These are phyloP conservation scores for Phycomyces blakesleeanus DNA, from an alignment of 192 early-diverging fungal genomes.

Conservation along the genomic window DNA sequence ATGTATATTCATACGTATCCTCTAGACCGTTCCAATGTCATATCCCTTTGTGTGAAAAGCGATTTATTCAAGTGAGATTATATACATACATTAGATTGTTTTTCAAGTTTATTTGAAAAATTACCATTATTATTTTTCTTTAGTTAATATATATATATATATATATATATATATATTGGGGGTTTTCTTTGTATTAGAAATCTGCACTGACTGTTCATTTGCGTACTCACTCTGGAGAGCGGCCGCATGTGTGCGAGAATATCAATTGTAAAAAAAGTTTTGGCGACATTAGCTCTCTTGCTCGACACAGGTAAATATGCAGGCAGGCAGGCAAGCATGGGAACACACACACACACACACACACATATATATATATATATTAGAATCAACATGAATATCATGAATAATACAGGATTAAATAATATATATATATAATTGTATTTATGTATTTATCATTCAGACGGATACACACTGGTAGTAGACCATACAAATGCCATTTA, in stretches of 20 bases:
- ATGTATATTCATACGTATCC: not conserved
- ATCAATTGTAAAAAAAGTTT: conserved; percentile 69
- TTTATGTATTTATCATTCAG: too few relatives aligned
- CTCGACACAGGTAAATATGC: conserved; percentile 56
- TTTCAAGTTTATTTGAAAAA: not conserved
- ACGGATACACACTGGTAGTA: conserved; percentile 67
- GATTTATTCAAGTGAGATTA: conserved; percentile 57
- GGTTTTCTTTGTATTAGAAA: conserved; percentile 37
- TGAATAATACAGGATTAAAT: too few relatives aligned
- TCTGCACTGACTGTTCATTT: conserved; percentile 76
- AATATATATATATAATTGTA: too few relatives aligned
- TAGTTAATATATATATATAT: too few relatives aligned
- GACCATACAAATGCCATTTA: conserved; percentile 54
- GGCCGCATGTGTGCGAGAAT: conserved; percentile 64
- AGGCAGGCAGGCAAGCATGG: conserved; percentile 8
- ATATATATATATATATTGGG: too few relatives aligned
- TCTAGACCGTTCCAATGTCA: conserved; percentile 59
- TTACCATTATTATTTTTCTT: not conserved
- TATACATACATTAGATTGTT: too few relatives aligned
- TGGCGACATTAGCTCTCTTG: conserved; percentile 71
- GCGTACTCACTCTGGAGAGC: conserved; percentile 75
- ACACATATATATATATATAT: too few relatives aligned
- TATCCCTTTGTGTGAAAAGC: conserved; percentile 61
- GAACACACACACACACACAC: too few relatives aligned
- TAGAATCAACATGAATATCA: too few relatives aligned